Evolutionary conservation across 805 yeast genomes (phyloP).

Genomic region (Saccharomycopsis guyanensis): DNA sequence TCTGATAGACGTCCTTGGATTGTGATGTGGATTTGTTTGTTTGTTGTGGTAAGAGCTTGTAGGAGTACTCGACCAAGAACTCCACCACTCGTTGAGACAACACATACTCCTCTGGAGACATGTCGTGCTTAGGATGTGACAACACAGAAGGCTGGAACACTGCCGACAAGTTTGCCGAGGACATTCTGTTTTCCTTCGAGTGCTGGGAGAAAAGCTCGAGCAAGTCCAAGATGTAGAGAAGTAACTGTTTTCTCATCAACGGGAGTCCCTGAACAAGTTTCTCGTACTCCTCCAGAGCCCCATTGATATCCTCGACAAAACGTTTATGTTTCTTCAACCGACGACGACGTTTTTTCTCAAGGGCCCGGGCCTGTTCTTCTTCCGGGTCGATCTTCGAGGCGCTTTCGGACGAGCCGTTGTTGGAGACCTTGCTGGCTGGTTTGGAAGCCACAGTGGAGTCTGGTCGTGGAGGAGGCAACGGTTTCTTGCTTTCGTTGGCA

Average conservation of each 20-base stretch:
- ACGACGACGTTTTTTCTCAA: constrained; percentile 30
- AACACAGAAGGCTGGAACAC: constrained; percentile 95
- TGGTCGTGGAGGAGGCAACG: constrained; percentile 8
- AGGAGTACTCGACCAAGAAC: constrained; percentile 80
- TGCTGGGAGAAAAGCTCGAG: constrained; percentile 78
- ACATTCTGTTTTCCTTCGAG: constrained; percentile 76
- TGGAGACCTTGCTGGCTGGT: not conserved
- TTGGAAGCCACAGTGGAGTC: not conserved
- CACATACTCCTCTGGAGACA: constrained; percentile 88
- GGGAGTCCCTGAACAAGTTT: constrained; percentile 63
- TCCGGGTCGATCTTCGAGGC: not conserved
- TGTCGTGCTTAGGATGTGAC: constrained; percentile 87
- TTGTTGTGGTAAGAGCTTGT: constrained; percentile 54
- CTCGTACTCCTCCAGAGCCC: constrained; percentile 67
- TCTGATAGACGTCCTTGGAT: not conserved
- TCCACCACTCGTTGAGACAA: constrained; percentile 80
- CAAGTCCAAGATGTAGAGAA: constrained; percentile 81
- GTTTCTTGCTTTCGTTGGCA: constrained; percentile 1
- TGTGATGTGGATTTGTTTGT: constrained; percentile 9
- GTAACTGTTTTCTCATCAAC: constrained; percentile 66
- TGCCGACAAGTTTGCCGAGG: constrained; percentile 88
- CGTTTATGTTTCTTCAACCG: constrained; percentile 46
- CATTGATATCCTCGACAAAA: constrained; percentile 55
- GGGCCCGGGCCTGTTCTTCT: constrained; percentile 25
- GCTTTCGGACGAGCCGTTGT: not conserved